Evolutionary conservation across 345 rosid species (phyloP).

Genomic region (Eucalyptus dawsonii): DNA sequence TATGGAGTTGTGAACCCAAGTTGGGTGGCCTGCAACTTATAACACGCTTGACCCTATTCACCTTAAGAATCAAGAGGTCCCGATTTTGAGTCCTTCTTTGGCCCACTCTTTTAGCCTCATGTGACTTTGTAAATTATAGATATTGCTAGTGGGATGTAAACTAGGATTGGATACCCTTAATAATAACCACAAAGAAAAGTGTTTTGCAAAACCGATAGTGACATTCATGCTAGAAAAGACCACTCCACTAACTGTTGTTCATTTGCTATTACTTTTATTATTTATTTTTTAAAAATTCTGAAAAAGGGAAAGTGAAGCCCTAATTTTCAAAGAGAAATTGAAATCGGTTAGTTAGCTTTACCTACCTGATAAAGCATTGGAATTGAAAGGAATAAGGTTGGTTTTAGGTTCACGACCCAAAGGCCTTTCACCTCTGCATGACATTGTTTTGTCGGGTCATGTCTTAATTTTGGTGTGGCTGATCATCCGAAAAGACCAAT

Average conservation of each 20-base stretch:
- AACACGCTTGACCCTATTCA: not conserved
- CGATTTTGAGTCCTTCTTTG: not conserved
- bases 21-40: not conserved
- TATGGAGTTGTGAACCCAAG: not conserved
- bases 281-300: not conserved
- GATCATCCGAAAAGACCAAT: not conserved
- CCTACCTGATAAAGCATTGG: not conserved
- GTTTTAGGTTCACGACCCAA: not conserved
- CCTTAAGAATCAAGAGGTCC: not conserved
- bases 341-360: rapidly evolving
- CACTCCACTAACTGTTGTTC: not conserved
- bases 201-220: not conserved
- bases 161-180: not conserved
- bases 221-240: not conserved
- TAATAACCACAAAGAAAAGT: not conserved
- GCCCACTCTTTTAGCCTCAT: not conserved
- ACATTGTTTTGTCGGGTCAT: not conserved
- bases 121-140: not conserved
- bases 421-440: rapidly evolving
- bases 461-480: rapidly evolving
- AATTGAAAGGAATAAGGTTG: not conserved
- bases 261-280: not conserved
- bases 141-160: not conserved
- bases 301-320: not conserved
- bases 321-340: not conserved